Conservation (phyloP, 371 early-diverging fungal species). For the Fennellomyces sp. region DNA sequence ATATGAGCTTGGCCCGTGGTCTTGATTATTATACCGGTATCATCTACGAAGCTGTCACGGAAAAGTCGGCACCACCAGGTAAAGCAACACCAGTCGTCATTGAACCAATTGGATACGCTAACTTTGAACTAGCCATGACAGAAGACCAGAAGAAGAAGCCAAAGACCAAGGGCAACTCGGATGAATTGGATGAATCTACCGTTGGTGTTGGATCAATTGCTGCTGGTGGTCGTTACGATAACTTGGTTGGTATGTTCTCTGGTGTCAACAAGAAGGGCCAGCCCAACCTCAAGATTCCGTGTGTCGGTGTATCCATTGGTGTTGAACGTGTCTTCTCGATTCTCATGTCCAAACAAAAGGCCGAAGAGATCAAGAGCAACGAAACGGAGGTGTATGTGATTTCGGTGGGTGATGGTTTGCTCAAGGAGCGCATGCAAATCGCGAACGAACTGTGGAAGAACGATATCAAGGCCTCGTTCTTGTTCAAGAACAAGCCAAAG, state of each 20-base stretch:
- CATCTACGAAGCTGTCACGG: slow-evolving; percentile 96
- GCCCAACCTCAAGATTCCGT: slow-evolving; percentile 81
- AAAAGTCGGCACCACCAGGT: slow-evolving; percentile 32
- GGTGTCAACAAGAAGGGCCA: slow-evolving; percentile 64
- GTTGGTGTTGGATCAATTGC: slow-evolving; percentile 97
- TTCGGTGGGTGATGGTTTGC: slow-evolving; percentile 79
- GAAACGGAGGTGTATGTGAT: slow-evolving; percentile 87
- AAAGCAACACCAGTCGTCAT: neutral
- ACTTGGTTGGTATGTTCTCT: slow-evolving; percentile 94
- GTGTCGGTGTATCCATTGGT: slow-evolving; percentile 98
- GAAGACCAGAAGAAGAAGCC: slow-evolving; percentile 40
- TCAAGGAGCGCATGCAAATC: slow-evolving; percentile 91
- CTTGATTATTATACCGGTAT: slow-evolving; percentile 99
- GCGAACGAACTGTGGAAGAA: slow-evolving; percentile 89
- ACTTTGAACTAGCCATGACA: slow-evolving; percentile 22
- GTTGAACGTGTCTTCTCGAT: slow-evolving; percentile 97
- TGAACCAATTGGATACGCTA: neutral
- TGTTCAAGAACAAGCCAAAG: slow-evolving; percentile 91
- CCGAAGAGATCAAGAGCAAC: slow-evolving; percentile 72
- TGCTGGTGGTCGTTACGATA: slow-evolving; percentile 99
- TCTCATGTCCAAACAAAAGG: slow-evolving; percentile 63
- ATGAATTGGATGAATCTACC: slow-evolving; percentile 74
- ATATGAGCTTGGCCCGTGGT: slow-evolving; percentile 97
- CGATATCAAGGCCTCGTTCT: slow-evolving; percentile 78
- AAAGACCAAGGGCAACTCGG: slow-evolving; percentile 42